A percentile compares a stretch with the other conserved stretches of the same genome.
phyloP scores from a whole-genome alignment of 2,329 filamentous ascomycete species.

The Blumeriella jaapii region DNA sequence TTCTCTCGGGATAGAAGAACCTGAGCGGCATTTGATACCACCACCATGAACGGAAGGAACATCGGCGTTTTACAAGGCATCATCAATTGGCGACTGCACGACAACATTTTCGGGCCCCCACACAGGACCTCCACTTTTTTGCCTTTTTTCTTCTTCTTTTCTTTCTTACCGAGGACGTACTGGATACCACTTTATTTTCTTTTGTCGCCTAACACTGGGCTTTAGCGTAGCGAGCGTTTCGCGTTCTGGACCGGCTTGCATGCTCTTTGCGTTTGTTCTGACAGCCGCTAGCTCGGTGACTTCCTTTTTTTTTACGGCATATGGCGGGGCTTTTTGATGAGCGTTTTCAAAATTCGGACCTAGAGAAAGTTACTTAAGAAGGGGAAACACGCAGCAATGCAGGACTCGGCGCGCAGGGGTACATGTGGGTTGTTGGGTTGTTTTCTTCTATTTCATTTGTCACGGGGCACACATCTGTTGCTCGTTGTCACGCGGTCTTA shows the following conservation, averaged over 20 bases:
- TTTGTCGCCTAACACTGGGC: no score
- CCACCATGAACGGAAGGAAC: constrained; percentile 15
- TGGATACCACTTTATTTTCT: constrained; percentile 27
- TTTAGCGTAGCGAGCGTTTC: constrained; percentile 41
- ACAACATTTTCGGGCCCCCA: constrained; percentile 21
- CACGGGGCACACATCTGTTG: constrained; percentile 18
- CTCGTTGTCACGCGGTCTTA: constrained; percentile 23
- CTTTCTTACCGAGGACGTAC: constrained; percentile 23
- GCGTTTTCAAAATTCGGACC: constrained; percentile 31
- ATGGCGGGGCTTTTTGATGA: constrained; percentile 24
- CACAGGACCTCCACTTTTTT: constrained; percentile 17
- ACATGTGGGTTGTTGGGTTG: constrained; percentile 16
- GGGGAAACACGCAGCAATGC: constrained; percentile 56
- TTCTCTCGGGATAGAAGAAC: constrained; percentile 13
- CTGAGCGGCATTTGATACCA: constrained; percentile 28
- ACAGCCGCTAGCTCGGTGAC: constrained; percentile 29
- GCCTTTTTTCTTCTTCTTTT: constrained; percentile 10
- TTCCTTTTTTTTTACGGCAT: constrained; percentile 20
- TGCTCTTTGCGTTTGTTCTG: constrained; percentile 32
- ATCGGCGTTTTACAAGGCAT: constrained; percentile 19
- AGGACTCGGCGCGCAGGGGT: constrained; percentile 36
- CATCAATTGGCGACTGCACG: constrained; percentile 23
- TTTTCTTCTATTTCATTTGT: constrained; percentile 20
- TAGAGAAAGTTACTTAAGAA: constrained; percentile 28
- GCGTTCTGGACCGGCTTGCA: constrained; percentile 32